These are phyloP conservation scores for Yamadazyma laniorum DNA, from an alignment of 805 yeast species.

Conservation along the genomic window DNA sequence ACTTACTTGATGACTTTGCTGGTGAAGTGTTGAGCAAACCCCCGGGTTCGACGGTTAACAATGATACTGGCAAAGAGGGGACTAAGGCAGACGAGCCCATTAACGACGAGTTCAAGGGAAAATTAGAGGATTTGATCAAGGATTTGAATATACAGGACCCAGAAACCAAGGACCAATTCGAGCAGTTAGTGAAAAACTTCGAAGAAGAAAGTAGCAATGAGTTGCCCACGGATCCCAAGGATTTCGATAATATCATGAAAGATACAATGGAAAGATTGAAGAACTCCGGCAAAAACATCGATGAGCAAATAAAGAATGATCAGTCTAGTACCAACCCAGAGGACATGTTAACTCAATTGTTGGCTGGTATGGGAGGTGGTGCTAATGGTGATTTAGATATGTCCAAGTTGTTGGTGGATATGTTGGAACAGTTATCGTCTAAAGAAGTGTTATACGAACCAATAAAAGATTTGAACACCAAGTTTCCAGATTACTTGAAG, in stretches of 20 bases:
- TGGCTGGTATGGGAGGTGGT: constrained; percentile 45
- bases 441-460: constrained; percentile 89
- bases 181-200: constrained; percentile 45
- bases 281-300: constrained; percentile 70
- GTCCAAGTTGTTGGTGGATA: constrained; percentile 61
- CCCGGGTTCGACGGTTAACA: constrained; percentile 46
- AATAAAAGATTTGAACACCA: constrained; percentile 70
- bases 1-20: constrained; percentile 80
- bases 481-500: constrained; percentile 69
- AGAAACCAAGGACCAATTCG: constrained; percentile 50
- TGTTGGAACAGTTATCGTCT: constrained; percentile 79
- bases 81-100: constrained; percentile 27
- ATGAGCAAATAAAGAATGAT: constrained; percentile 52
- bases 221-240: constrained; percentile 30
- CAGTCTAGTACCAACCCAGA: constrained; percentile 36
- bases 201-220: constrained; percentile 34
- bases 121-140: constrained; percentile 43
- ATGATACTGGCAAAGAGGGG: constrained; percentile 18
- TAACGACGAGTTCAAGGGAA: constrained; percentile 31
- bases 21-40: constrained; percentile 64
- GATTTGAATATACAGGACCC: constrained; percentile 53
- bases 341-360: constrained; percentile 64
- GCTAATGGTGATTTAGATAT: constrained; percentile 51
- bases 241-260: constrained; percentile 73
- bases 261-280: constrained; percentile 79